A percentile compares a stretch with the other conserved stretches of the same genome.
These are phyloP conservation scores for Fusarium mangiferae DNA, from an alignment of 2,329 filamentous ascomycete species.

Conservation along the genomic window DNA sequence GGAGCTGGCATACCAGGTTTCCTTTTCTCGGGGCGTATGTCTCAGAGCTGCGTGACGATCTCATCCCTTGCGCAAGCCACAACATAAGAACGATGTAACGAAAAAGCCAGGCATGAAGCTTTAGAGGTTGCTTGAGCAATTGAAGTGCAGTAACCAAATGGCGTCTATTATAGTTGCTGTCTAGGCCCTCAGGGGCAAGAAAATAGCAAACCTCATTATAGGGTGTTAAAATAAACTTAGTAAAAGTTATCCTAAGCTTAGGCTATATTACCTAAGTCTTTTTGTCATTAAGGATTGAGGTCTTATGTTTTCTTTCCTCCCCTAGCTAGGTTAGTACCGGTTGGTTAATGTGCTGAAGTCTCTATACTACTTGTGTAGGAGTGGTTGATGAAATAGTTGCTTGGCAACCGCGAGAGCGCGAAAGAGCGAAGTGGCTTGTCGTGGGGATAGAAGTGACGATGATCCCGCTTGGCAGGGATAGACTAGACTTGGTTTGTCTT, in stretches of 20 bases:
- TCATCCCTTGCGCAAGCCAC: constrained; percentile 33
- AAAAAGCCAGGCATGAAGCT: not conserved
- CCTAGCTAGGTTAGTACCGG: not conserved
- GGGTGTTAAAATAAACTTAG: too few species aligned
- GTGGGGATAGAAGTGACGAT: not conserved
- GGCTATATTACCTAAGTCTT: too few species aligned
- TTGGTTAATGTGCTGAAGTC: not conserved
- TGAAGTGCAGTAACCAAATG: not conserved
- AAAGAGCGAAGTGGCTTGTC: constrained; percentile 2
- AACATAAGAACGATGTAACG: constrained; percentile 19
- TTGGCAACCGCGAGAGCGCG: not conserved
- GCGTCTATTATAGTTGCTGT: not conserved
- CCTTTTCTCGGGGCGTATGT: constrained; percentile 21
- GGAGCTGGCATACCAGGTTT: constrained; percentile 19
- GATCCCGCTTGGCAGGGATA: not conserved
- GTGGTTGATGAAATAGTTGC: not conserved
- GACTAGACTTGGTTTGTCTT: not conserved
- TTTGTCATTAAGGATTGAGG: too few species aligned
- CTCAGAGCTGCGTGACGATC: constrained; percentile 18
- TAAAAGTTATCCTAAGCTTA: too few species aligned
- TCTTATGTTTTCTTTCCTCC: too few species aligned
- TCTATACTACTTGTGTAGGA: not conserved
- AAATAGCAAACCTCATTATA: too few species aligned
- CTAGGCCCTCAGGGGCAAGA: too few species aligned
- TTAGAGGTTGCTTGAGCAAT: not conserved